These are phyloP conservation scores for Mycena amicta DNA, from an alignment of 768 basidiomycete genomes.

Conservation along the genomic window DNA sequence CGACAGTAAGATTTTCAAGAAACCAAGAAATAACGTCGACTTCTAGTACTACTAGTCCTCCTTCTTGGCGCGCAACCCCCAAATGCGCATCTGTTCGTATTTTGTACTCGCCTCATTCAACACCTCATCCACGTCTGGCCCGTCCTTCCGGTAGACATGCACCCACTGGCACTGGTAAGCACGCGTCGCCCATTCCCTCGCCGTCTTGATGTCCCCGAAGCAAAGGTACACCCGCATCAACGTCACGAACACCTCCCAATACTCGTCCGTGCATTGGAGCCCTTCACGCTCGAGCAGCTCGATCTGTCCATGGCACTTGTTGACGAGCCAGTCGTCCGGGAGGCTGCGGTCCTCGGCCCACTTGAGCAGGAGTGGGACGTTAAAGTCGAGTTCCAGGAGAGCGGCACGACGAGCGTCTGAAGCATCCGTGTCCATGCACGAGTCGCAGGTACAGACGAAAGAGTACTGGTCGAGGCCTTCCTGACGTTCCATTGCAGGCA, in stretches of 20 bases:
- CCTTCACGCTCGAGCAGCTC: slow-evolving; percentile 13
- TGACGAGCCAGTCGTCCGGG: slow-evolving; percentile 10
- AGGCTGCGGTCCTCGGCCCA: neutral
- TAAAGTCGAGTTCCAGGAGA: neutral
- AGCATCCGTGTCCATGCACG: slow-evolving; percentile 27
- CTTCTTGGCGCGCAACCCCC: neutral
- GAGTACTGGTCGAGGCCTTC: neutral
- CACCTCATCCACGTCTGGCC: neutral
- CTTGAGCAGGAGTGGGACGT: neutral
- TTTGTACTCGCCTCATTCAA: neutral
- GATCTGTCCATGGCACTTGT: slow-evolving; percentile 6
- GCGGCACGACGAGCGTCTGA: slow-evolving; percentile 15
- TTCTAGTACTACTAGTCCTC: no score
- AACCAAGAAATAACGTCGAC: no score
- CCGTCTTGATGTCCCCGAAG: slow-evolving; percentile 10
- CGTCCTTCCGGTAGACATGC: neutral
- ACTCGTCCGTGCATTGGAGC: neutral
- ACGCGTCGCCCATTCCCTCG: slow-evolving; percentile 11
- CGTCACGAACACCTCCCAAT: neutral
- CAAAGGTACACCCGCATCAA: slow-evolving; percentile 10
- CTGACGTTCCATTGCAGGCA: neutral
- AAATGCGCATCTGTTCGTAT: neutral
- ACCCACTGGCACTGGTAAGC: neutral
- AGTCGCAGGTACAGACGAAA: slow-evolving; percentile 32
- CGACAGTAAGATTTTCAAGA: no score